Evolutionary conservation across 2,329 filamentous ascomycete species (phyloP).

Genomic region (Esteya vermicola): DNA sequence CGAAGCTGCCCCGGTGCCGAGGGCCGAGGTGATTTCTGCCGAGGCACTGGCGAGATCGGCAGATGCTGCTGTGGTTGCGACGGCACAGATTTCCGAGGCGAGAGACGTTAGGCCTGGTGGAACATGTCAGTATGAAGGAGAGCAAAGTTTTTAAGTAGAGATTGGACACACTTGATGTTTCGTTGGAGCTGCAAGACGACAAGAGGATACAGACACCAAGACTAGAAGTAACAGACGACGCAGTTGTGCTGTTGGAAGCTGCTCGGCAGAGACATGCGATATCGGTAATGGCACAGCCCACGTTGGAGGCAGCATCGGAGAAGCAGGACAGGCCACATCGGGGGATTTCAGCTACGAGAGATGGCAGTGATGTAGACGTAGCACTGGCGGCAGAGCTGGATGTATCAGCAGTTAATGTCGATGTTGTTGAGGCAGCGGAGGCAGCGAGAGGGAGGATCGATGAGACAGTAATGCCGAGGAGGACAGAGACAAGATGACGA

Average conservation of each 20-base stretch:
- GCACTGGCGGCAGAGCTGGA: conserved; percentile 2
- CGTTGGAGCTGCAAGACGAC: conserved; percentile 1
- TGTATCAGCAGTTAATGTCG: background rate
- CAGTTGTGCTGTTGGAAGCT: conserved; percentile 3
- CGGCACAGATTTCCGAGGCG: conserved; percentile 8
- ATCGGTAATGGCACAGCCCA: conserved; percentile 12
- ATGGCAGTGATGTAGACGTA: conserved; percentile 7
- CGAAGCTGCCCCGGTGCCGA: conserved; percentile 1
- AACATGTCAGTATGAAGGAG: too few relatives aligned
- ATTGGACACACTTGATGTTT: conserved; percentile 1
- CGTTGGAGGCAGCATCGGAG: conserved; percentile 5
- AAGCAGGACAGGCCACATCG: conserved; percentile 14
- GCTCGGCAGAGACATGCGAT: conserved; percentile 14
- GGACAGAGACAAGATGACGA: background rate
- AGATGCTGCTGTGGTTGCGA: conserved; percentile 3
- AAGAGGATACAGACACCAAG: conserved; percentile 11
- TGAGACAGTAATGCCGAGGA: background rate
- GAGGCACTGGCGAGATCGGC: conserved; percentile 6
- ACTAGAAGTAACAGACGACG: conserved; percentile 1
- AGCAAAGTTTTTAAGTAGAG: background rate
- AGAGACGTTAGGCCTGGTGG: conserved; percentile 2
- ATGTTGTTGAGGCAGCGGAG: background rate
- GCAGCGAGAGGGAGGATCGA: background rate
- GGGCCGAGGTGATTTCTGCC: conserved; percentile 3
- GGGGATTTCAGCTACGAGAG: conserved; percentile 13